Percentiles rank a stretch among this genome's conserved stretches.
These are phyloP conservation scores for Phylloporus sp. DNA, from an alignment of 768 basidiomycete species.

Conservation along the genomic window DNA sequence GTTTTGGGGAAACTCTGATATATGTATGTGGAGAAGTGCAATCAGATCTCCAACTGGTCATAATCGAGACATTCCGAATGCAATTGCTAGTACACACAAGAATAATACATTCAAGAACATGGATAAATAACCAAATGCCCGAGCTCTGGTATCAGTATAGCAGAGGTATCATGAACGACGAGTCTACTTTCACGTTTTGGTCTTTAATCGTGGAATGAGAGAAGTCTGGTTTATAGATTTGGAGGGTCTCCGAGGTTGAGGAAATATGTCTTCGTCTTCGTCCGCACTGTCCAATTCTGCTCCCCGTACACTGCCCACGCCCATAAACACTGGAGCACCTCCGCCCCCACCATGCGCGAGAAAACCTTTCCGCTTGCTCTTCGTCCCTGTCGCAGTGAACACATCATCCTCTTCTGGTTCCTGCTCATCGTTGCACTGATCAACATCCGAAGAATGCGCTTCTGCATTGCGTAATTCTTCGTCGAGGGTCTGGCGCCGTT, in stretches of 20 bases:
- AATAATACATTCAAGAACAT: conserved; percentile 17
- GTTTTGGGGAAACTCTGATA: too few species aligned
- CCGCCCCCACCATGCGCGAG: conserved; percentile 74
- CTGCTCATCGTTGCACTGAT: conserved; percentile 37
- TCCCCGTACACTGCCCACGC: conserved; percentile 62
- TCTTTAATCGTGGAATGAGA: conserved; percentile 25
- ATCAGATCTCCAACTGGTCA: too few species aligned
- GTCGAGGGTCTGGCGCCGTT: conserved; percentile 56
- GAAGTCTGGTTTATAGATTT: conserved; percentile 17
- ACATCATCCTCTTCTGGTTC: conserved; percentile 42
- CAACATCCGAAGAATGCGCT: conserved; percentile 29
- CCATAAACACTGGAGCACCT: conserved; percentile 68
- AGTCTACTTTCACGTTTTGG: conserved; percentile 10
- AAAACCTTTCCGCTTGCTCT: conserved; percentile 55
- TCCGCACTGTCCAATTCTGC: conserved; percentile 32
- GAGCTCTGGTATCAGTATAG: not conserved
- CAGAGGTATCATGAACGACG: conserved; percentile 6
- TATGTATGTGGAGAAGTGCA: too few species aligned
- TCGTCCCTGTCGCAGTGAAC: conserved; percentile 52
- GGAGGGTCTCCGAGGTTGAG: not conserved
- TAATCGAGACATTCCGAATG: too few species aligned
- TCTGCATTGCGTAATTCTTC: conserved; percentile 57
- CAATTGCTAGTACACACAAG: not conserved
- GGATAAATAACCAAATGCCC: conserved; percentile 23
- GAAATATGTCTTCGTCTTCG: not conserved